Evolutionary conservation across 1,284 basidiomycete species (phyloP).

Genomic region (Ustilago lituana): DNA sequence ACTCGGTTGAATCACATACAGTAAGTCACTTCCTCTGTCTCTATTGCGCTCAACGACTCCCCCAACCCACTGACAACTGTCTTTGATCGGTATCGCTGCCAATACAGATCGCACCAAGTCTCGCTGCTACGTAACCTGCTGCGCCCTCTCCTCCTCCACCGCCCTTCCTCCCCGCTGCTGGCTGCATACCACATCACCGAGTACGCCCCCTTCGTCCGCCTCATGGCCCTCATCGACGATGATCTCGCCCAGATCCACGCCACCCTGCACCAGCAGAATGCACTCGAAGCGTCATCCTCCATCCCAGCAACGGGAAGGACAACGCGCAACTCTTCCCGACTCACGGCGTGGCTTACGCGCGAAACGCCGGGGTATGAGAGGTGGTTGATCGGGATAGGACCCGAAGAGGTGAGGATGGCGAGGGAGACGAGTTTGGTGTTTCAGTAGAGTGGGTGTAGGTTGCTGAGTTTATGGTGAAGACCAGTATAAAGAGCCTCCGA

Average conservation of each 20-base stretch:
- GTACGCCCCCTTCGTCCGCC: constrained; percentile 76
- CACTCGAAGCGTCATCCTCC: background rate
- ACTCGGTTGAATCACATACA: too few species aligned
- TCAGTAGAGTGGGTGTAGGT: constrained; percentile 3
- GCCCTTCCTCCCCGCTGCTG: too few species aligned
- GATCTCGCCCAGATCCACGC: constrained; percentile 39
- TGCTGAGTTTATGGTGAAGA: constrained; percentile 7
- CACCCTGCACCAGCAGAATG: constrained; percentile 2
- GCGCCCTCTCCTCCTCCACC: too few species aligned
- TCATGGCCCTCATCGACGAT: constrained; percentile 79
- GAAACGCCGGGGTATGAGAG: constrained; percentile 11
- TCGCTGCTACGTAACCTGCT: too few species aligned
- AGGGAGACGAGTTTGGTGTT: constrained; percentile 4
- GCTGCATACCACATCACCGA: too few species aligned
- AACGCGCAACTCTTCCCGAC: constrained; percentile 19
- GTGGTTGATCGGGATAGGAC: constrained; percentile 15
- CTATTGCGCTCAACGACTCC: too few species aligned
- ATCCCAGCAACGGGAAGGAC: background rate
- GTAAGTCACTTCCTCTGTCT: too few species aligned
- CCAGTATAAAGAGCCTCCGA: constrained; percentile 49
- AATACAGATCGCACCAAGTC: too few species aligned
- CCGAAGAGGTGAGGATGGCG: constrained; percentile 11
- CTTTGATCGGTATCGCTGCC: too few species aligned
- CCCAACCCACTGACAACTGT: too few species aligned
- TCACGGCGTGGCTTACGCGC: constrained; percentile 9